These are phyloP conservation scores for Melampsora americana DNA, from an alignment of 1,284 basidiomycete genomes.

Conservation along the genomic window DNA sequence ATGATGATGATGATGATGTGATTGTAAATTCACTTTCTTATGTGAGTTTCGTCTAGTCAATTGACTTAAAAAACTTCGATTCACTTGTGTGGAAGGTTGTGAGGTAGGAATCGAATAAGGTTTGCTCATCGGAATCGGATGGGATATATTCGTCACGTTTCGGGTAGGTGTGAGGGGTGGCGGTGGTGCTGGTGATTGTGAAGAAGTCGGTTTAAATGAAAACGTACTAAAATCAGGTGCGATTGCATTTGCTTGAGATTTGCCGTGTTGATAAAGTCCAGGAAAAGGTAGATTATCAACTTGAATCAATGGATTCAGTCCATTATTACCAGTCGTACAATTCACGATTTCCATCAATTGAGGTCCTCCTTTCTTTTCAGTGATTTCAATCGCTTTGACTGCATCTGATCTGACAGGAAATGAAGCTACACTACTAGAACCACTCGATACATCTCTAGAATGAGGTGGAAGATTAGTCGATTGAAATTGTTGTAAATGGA, in stretches of 20 bases:
- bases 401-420: slow-evolving; percentile 25
- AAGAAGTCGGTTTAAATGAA: too few relatives aligned
- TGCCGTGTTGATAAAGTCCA: slow-evolving; percentile 12
- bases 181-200: too few relatives aligned
- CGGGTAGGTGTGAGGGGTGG: too few relatives aligned
- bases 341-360: slow-evolving; percentile 17
- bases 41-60: slow-evolving; percentile 4
- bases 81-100: not conserved
- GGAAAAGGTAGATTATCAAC: slow-evolving; percentile 30
- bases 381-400: slow-evolving; percentile 30
- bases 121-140: too few relatives aligned
- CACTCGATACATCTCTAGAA: slow-evolving; percentile 16
- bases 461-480: not conserved
- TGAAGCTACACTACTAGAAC: slow-evolving; percentile 9
- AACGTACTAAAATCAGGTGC: not conserved
- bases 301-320: slow-evolving; percentile 27
- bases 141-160: too few relatives aligned
- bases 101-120: too few relatives aligned
- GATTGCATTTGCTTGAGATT: not conserved
- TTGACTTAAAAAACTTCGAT: slow-evolving; percentile 19
- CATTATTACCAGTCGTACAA: not conserved
- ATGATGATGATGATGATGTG: too few relatives aligned
- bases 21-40: too few relatives aligned
- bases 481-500: slow-evolving; percentile 3
- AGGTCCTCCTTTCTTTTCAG: not conserved